These are phyloP conservation scores for Xylariales sp. DNA, from an alignment of 2,329 filamentous ascomycete genomes.

Conservation along the genomic window DNA sequence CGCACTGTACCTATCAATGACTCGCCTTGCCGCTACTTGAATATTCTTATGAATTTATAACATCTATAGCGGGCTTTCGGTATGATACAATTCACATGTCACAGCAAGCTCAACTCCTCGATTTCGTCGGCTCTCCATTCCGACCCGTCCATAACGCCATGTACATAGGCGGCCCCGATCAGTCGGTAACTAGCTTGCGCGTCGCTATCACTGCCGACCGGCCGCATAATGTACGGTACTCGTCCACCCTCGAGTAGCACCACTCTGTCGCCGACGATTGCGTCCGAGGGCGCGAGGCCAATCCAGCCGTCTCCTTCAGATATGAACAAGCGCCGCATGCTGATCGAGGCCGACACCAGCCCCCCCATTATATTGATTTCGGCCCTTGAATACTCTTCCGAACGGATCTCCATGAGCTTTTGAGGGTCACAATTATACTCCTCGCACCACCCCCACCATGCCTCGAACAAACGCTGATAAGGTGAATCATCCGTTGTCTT, in stretches of 20 bases:
- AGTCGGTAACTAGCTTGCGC: not conserved
- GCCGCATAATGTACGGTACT: not conserved
- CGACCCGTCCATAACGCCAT: not conserved
- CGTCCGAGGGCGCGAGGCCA: not conserved
- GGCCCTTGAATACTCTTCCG: not conserved
- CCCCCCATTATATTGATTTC: not conserved
- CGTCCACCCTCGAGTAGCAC: not conserved
- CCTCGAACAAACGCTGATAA: not conserved
- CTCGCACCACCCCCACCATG: not conserved
- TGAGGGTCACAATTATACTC: slow-evolving; percentile 4
- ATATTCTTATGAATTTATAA: not conserved
- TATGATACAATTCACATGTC: not conserved
- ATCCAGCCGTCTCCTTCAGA: slow-evolving; percentile 1
- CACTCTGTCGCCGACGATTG: not conserved
- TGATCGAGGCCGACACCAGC: not conserved
- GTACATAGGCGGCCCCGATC: not conserved
- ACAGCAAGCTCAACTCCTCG: not conserved
- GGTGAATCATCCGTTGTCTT: not conserved
- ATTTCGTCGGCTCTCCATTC: not conserved
- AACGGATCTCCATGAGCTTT: not conserved
- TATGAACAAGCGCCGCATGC: slow-evolving; percentile 1
- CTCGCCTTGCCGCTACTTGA: not conserved
- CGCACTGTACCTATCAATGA: not conserved
- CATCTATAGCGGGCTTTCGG: too few species aligned
- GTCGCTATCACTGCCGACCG: not conserved